Conservation (phyloP, 306 rosid genomes). For the Trifolium pratense region DNA sequence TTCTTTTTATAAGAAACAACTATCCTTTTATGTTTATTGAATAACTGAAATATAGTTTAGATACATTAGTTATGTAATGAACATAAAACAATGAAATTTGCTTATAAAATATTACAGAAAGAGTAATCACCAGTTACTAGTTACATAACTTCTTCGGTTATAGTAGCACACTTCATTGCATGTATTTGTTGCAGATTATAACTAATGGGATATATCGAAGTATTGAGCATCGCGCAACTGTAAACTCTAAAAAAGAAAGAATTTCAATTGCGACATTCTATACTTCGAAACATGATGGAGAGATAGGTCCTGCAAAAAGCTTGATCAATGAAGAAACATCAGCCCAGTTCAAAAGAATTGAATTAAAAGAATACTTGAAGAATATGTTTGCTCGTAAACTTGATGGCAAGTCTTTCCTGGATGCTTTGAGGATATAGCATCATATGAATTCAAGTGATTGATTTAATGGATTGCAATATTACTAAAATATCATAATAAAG, state of each 20-base stretch:
- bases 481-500: too few relatives aligned
- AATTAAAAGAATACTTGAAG: conserved; percentile 32
- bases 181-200: conserved; percentile 40
- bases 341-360: conserved; percentile 40
- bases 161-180: too few relatives aligned
- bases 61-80: too few relatives aligned
- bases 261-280: conserved; percentile 54
- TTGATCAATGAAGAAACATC: conserved; percentile 47
- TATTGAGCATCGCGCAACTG: conserved; percentile 49
- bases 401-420: conserved; percentile 47
- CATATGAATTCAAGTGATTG: neutral
- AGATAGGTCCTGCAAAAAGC: conserved; percentile 51
- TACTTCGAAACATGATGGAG: conserved; percentile 28
- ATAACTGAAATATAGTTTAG: too few relatives aligned
- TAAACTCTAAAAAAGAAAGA: conserved; percentile 47
- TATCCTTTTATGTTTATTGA: too few relatives aligned
- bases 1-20: too few relatives aligned
- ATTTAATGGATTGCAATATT: too few relatives aligned
- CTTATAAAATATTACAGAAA: too few relatives aligned
- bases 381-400: conserved; percentile 46
- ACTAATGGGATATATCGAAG: conserved; percentile 51
- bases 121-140: too few relatives aligned
- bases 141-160: too few relatives aligned
- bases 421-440: conserved; percentile 37
- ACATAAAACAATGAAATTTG: too few relatives aligned